Conservation (phyloP, 257 asterid genomes). For the Ilex aquifolium region DNA sequence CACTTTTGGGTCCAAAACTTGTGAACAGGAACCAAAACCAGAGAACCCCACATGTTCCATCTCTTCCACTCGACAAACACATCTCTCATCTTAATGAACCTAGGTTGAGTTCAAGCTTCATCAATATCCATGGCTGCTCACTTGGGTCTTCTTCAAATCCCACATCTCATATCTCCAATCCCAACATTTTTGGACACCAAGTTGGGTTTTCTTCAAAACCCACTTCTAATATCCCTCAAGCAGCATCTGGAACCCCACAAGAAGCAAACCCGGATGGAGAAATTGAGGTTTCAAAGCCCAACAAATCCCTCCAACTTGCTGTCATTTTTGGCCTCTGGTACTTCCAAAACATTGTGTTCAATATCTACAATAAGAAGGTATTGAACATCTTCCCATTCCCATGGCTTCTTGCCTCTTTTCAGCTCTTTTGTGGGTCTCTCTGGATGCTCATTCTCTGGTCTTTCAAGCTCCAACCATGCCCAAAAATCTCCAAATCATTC, state of each 20-base stretch:
- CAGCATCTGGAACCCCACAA: slow-evolving; percentile 48
- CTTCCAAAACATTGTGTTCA: slow-evolving; percentile 81
- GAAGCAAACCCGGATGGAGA: slow-evolving; percentile 62
- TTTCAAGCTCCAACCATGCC: slow-evolving; percentile 65
- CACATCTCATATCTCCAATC: slow-evolving; percentile 37
- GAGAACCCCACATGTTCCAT: slow-evolving; percentile 10
- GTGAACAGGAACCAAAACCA: slow-evolving; percentile 22
- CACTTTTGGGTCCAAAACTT: slow-evolving; percentile 36
- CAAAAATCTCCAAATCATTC: slow-evolving; percentile 69
- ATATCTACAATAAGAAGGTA: slow-evolving; percentile 75
- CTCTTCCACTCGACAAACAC: slow-evolving; percentile 12
- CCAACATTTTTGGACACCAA: slow-evolving; percentile 31
- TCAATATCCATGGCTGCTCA: slow-evolving; percentile 15
- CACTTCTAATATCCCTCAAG: slow-evolving; percentile 25
- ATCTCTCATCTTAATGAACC: too few relatives aligned
- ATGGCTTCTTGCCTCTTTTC: slow-evolving; percentile 93
- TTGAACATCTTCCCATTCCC: slow-evolving; percentile 81
- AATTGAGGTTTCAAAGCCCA: slow-evolving; percentile 41
- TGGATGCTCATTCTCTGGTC: slow-evolving; percentile 88
- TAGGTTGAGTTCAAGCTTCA: slow-evolving; percentile 1
- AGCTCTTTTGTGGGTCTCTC: slow-evolving; percentile 71
- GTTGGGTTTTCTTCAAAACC: slow-evolving; percentile 29
- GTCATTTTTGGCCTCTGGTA: slow-evolving; percentile 90
- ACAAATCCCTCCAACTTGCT: slow-evolving; percentile 49
- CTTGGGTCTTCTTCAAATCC: slow-evolving; percentile 16